Evolutionary conservation across 176 grass and related monocot species (phyloP), one percentile per base, ranked within the genome.

Genomic region (Eleusine coracana): DNA sequence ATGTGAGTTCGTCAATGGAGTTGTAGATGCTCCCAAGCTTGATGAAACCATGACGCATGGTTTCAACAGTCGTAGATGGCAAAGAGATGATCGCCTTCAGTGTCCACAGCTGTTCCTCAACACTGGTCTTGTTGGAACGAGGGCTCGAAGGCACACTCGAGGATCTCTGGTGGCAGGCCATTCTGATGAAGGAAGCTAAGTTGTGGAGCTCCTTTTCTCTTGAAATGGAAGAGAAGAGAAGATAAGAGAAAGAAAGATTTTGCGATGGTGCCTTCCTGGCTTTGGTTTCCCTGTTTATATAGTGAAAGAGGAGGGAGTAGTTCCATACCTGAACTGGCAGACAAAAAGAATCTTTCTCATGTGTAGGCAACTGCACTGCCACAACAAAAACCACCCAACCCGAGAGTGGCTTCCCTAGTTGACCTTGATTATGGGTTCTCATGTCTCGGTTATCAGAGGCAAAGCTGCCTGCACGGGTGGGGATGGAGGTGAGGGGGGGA

Each of bases 111-210:
- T 64, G 18, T 46, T 71, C 15, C 25, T 71, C 50, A 6, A 36
- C 68, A 84, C 15, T 1, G 38, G 73, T 64, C 73, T 82, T 14
- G 27, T 84, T 70, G 41, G 50, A 84, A 54, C 50, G 31, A 75
- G 73, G 73, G 50, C 51, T 75, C 6, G 73, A 71, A 77, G 91
- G 56, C 63, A 88, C 18, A 52, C 85, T 87, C 3, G 73, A 37
- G 54, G 74, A 76, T 66, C 79, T 17, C 37, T 77, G 41, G 74
- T 82, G 71, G 73, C 66, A 44, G 17, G 61, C 54, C 82, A 73
- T 78, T 72, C 67, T 17, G 10, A 63, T 63, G 12, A 27, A 25
- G 21, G 58, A 61, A 29, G 25, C 60, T 28, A 31, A 21, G 72
- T 16, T 52, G 58, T 55, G 76, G 66, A 39, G 69, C 74, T 63